Evolutionary conservation across 208 protist species (phyloP).

Genomic region (Leptomonas pyrrhocoris): DNA sequence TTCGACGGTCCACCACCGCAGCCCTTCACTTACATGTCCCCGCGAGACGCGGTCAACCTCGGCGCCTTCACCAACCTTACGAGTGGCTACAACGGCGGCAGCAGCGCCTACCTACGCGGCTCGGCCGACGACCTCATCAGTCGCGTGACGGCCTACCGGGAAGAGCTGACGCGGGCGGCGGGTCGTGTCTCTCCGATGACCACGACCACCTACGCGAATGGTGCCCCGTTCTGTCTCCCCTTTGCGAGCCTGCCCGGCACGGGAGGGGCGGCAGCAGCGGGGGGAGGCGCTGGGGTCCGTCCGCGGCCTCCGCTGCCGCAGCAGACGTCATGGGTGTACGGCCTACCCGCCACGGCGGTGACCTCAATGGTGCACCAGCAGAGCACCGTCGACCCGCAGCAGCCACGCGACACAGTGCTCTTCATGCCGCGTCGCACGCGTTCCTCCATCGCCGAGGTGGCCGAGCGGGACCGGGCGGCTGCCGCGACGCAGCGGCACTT

Average conservation of each 20-base stretch:
- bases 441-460: constrained; percentile 22
- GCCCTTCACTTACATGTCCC: constrained; percentile 35
- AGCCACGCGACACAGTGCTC: constrained; percentile 35
- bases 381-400: constrained; percentile 1
- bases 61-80: constrained; percentile 41
- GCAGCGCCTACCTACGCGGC: neutral
- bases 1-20: neutral
- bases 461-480: neutral
- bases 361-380: constrained; percentile 22
- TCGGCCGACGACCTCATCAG: constrained; percentile 24
- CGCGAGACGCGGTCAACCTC: constrained; percentile 55
- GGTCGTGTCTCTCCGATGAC: constrained; percentile 23
- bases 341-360: constrained; percentile 37
- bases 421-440: constrained; percentile 28
- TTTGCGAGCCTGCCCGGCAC: constrained; percentile 14
- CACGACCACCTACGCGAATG: constrained; percentile 32
- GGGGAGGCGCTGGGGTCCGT: neutral
- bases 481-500: neutral
- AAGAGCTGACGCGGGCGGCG: constrained; percentile 30
- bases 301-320: constrained; percentile 18
- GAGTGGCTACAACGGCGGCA: neutral
- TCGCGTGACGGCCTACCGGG: constrained; percentile 55
- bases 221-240: constrained; percentile 30
- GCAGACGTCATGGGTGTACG: constrained; percentile 71
- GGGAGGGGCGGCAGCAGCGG: neutral